Evolutionary conservation across 2,329 filamentous ascomycete genomes (phyloP).

Genomic region (Aspergillus ustus): DNA sequence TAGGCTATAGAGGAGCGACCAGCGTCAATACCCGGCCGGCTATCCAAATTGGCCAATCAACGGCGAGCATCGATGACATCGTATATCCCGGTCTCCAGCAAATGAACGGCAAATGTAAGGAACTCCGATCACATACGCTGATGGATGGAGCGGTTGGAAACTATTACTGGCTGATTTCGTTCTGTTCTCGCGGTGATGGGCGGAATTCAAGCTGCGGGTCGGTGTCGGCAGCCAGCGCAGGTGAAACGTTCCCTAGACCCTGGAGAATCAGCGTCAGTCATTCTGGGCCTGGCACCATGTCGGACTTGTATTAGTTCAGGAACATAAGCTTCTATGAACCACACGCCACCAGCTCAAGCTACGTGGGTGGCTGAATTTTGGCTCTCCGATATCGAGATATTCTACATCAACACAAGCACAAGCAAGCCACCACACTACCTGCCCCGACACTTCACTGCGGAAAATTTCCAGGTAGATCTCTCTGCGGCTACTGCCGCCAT

Average conservation of each 20-base stretch:
- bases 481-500: neutral
- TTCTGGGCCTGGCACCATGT: neutral
- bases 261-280: too few relatives aligned
- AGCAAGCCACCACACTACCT: too few relatives aligned
- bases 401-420: neutral
- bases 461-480: neutral
- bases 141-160: neutral
- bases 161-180: neutral
- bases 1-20: neutral
- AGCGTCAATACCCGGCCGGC: neutral
- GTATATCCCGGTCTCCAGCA: neutral
- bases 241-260: neutral
- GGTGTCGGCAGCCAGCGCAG: neutral
- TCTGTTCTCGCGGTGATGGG: neutral
- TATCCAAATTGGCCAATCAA: neutral
- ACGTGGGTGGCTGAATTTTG: neutral
- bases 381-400: neutral
- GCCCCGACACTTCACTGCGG: neutral
- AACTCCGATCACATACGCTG: neutral
- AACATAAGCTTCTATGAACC: neutral
- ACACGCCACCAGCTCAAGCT: neutral
- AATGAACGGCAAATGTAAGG: neutral
- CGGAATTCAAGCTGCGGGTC: neutral
- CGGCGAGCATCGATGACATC: neutral
- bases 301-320: neutral